Evolutionary conservation across 2,329 filamentous ascomycete species (phyloP).

Genomic region (Ploettnerulaceae sp.): DNA sequence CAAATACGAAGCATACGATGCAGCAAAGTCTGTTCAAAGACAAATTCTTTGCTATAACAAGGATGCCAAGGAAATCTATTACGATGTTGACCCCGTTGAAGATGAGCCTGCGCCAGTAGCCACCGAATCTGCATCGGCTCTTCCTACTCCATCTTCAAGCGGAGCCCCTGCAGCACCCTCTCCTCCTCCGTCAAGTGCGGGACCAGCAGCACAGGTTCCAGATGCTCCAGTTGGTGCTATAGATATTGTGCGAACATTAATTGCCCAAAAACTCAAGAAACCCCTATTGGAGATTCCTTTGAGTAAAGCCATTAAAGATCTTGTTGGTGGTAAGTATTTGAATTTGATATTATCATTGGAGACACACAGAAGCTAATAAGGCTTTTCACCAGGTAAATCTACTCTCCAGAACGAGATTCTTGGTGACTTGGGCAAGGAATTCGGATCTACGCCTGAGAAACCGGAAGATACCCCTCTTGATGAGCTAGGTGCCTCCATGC

Average conservation of each 20-base stretch:
- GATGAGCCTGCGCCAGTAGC: conserved; percentile 71
- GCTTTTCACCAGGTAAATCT: conserved; percentile 71
- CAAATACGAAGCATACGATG: conserved; percentile 98
- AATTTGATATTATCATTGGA: neutral
- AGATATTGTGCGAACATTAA: conserved; percentile 81
- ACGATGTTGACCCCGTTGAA: conserved; percentile 91
- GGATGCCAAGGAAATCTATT: conserved; percentile 98
- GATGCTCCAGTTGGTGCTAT: conserved; percentile 85
- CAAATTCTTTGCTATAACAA: conserved; percentile 99
- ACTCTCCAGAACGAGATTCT: conserved; percentile 98
- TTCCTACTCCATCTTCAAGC: conserved; percentile 45
- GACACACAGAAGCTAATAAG: conserved; percentile 14
- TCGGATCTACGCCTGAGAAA: conserved; percentile 96
- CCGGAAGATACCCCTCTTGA: conserved; percentile 96
- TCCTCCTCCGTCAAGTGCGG: conserved; percentile 64
- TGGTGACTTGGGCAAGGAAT: conserved; percentile 96
- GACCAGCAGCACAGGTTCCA: conserved; percentile 79
- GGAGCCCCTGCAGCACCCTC: conserved; percentile 48
- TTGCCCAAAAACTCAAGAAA: conserved; percentile 98
- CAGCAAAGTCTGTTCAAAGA: conserved; percentile 89
- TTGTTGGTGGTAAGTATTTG: conserved; percentile 76
- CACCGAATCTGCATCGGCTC: conserved; percentile 38
- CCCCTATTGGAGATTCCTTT: conserved; percentile 80
- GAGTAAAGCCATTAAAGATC: conserved; percentile 95
- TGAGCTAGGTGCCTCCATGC: conserved; percentile 91